Evolutionary conservation across 305 asterid species (phyloP), one percentile per base, ranked within the genome.

Genomic region (Rubia peregrina): DNA sequence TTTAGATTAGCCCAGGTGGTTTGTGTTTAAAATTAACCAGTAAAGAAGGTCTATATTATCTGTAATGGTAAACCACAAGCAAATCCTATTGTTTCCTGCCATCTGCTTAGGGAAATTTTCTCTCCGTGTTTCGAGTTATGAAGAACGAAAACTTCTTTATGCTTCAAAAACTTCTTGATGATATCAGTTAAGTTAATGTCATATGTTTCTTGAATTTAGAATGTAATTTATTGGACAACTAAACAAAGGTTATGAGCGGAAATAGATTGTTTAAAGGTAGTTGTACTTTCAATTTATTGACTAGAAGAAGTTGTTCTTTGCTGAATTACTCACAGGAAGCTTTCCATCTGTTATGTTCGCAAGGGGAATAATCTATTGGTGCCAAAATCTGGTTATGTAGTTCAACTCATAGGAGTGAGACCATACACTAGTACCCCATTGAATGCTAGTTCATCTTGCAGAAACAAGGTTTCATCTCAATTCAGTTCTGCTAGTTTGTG

Each of bases 291-390:
- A 51, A 14, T 16, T 51, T 16, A 17, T 17, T 51, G 24, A 5
- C 22, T n/a, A 5, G n/a, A n/a, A 17, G 5, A 33, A 33, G 38
- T 33, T 33, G 38, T 69, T 43, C 21, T 55, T 12, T 69, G 48
- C 76, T 80, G 72, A 61, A 66, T 78, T 78, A 22, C 74, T 80
- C 33, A 59, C 88, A 89, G 96, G 89, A 86, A 88, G 78, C 73
- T 81, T 63, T 79, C 81, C 71, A 77, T 79, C 78, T 67, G 81
- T 74, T 84, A 76, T 26, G 71, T 80, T 53, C 77, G 68, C 70
- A 64, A 69, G 74, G 61, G 65, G 44, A 38, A 40, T 48, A 19
- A 67, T 55, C 83, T 14, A 69, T 72, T 42, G 76, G 55, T 74
- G 26, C 80, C 73, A 24, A 73, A 63, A 44, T 69, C 79, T 42